phyloP scores from a whole-genome alignment of 495 filamentous ascomycete species.

The Parathielavia appendiculata region DNA sequence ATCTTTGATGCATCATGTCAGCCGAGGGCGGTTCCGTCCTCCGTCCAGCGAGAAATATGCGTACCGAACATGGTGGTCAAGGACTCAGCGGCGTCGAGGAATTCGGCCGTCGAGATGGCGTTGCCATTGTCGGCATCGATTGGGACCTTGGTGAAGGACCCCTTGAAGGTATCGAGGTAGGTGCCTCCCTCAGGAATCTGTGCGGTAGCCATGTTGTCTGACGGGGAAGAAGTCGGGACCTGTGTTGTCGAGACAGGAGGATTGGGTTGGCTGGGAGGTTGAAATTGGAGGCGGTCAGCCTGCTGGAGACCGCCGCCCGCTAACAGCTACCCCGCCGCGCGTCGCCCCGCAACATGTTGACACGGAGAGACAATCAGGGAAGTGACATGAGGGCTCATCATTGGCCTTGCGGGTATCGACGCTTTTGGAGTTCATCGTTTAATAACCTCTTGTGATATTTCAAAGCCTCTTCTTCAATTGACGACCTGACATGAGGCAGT shows the following conservation, averaged over 20 bases:
- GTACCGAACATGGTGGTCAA: constrained; percentile 82
- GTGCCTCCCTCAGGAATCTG: constrained; percentile 60
- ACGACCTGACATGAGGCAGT: too few relatives aligned
- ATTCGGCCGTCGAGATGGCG: constrained; percentile 76
- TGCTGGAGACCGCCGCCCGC: not conserved
- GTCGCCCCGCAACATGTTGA: not conserved
- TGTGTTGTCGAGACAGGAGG: constrained; percentile 6
- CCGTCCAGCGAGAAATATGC: constrained; percentile 16
- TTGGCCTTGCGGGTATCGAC: too few relatives aligned
- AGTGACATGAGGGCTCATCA: too few relatives aligned
- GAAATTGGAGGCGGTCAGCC: constrained; percentile 8
- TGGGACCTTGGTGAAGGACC: constrained; percentile 76
- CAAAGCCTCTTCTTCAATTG: too few relatives aligned
- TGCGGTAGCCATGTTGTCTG: constrained; percentile 35
- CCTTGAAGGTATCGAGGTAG: constrained; percentile 77
- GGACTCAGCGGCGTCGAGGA: constrained; percentile 85
- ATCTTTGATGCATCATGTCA: constrained; percentile 46
- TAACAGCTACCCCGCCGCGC: not conserved
- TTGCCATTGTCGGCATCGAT: constrained; percentile 65
- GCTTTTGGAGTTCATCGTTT: not conserved
- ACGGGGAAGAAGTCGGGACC: not conserved
- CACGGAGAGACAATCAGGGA: too few relatives aligned
- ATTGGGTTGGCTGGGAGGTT: constrained; percentile 12
- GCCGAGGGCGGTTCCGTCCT: not conserved
- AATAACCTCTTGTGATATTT: not conserved